Evolutionary conservation across 2,329 filamentous ascomycete species (phyloP), one percentile per base, ranked within the genome.

Genomic region (Cercospora sp.): DNA sequence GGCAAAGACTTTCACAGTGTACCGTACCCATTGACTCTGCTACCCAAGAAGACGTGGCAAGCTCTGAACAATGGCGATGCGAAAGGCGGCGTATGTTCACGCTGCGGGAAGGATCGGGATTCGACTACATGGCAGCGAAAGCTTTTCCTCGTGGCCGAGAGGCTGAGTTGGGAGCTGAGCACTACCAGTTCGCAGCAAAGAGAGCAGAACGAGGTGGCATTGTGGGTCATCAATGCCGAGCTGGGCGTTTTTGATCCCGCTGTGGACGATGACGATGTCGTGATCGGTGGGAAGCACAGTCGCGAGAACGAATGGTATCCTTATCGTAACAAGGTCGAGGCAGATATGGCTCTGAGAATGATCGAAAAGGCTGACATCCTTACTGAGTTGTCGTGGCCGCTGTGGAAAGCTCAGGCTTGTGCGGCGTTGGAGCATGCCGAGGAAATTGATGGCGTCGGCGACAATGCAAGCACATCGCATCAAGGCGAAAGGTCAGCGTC

Each of bases 141-240:
- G 66, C 62, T 74, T n/a, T 74, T 70, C 37, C 69, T 72, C 10
- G 71, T 72, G 5, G 69, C 72, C 21, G 71, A 74, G 49, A 63
- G 72, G 28, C 59, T 73, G 24, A 69, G 68, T 9, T 72, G 71
- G 69, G 65, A 65, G 9, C 16, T 34, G 3, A 64, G 66, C 2
- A 65, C 26, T 10, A 70, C 62, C 5, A 65, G 68, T 32, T 43
- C 34, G 30, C 63, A 69, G 60, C 63, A 68, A 37, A 69, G 71
- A 57, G 66, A 59, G 32, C 64, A 69, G 57, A 73, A 73, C 43
- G 71, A 73, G 61, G 60, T 73, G 24, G 66, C 67, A 12, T 51
- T 70, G 16, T 73, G 71, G 71, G 67, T 68, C 12, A 67, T 69
- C 24, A 74, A 74, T 62, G 70, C 66, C 28, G 65, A 72, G 34